These are phyloP conservation scores for Apiosordaria backusii DNA, from an alignment of 495 filamentous ascomycete genomes.

Conservation along the genomic window DNA sequence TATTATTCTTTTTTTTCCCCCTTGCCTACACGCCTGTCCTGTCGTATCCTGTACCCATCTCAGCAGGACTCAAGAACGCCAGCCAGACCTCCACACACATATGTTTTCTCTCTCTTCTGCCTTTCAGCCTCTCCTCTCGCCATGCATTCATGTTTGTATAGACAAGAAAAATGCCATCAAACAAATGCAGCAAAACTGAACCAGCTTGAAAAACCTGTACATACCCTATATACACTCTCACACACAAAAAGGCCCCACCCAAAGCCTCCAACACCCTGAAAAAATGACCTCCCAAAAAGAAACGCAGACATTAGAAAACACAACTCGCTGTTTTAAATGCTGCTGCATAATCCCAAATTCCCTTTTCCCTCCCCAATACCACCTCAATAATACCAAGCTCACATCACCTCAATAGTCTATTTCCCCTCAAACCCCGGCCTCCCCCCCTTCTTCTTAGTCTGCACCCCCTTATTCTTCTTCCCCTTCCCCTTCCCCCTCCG, in stretches of 20 bases:
- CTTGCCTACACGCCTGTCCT: background rate
- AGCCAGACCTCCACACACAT: background rate
- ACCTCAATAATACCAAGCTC: constrained; percentile 54
- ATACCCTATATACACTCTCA: background rate
- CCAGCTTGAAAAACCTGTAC: too few species aligned
- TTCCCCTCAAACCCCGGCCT: constrained; percentile 78
- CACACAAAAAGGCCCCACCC: too few species aligned
- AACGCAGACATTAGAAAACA: too few species aligned
- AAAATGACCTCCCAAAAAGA: too few species aligned
- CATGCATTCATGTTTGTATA: background rate
- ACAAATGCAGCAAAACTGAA: background rate
- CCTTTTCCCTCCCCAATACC: background rate
- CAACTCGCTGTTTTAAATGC: too few species aligned
- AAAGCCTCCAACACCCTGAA: too few species aligned
- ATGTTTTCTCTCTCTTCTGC: background rate
- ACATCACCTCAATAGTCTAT: too few species aligned
- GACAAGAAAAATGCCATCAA: background rate
- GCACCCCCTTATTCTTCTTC: constrained; percentile 61
- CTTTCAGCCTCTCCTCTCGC: background rate
- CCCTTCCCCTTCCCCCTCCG: constrained; percentile 57
- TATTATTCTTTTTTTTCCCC: background rate
- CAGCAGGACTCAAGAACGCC: background rate
- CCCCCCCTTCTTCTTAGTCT: constrained; percentile 53
- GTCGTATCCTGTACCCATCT: too few species aligned
- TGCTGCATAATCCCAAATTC: background rate